These are phyloP conservation scores for Monosporascus sp. DNA, from an alignment of 2,329 filamentous ascomycete genomes.

Conservation along the genomic window DNA sequence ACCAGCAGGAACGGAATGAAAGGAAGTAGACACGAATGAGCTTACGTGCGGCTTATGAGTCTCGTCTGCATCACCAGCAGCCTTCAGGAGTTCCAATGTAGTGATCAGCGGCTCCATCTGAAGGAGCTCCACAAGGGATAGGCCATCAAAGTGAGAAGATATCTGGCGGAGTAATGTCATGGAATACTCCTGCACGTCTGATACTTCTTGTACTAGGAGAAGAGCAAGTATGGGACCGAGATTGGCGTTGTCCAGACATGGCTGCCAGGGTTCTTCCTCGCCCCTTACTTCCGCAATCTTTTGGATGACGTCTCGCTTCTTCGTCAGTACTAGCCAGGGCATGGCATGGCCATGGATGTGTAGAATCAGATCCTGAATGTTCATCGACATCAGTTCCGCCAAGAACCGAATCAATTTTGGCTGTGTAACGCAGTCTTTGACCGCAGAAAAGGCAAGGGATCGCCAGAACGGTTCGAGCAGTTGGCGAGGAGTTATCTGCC, in stretches of 20 bases:
- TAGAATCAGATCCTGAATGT: slow-evolving; percentile 66
- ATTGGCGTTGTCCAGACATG: slow-evolving; percentile 51
- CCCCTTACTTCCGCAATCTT: slow-evolving; percentile 75
- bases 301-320: slow-evolving; percentile 70
- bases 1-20: not conserved
- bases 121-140: slow-evolving; percentile 63
- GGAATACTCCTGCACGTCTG: slow-evolving; percentile 57
- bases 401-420: slow-evolving; percentile 80
- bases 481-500: slow-evolving; percentile 55
- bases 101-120: slow-evolving; percentile 69
- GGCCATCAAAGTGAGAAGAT: slow-evolving; percentile 63
- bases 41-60: slow-evolving; percentile 53
- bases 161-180: slow-evolving; percentile 64
- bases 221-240: slow-evolving; percentile 53
- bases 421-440: slow-evolving; percentile 72
- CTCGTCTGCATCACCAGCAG: slow-evolving; percentile 63
- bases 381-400: slow-evolving; percentile 74
- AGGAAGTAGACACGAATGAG: slow-evolving; percentile 2
- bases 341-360: slow-evolving; percentile 76
- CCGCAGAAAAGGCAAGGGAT: slow-evolving; percentile 72
- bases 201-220: slow-evolving; percentile 51
- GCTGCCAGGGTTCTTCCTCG: slow-evolving; percentile 55
- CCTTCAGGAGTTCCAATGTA: slow-evolving; percentile 76
- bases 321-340: slow-evolving; percentile 77
- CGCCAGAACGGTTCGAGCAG: slow-evolving; percentile 87